These are phyloP conservation scores for Sanchytrium tribonematis DNA, from an alignment of 371 early-diverging fungal species.

Conservation along the genomic window DNA sequence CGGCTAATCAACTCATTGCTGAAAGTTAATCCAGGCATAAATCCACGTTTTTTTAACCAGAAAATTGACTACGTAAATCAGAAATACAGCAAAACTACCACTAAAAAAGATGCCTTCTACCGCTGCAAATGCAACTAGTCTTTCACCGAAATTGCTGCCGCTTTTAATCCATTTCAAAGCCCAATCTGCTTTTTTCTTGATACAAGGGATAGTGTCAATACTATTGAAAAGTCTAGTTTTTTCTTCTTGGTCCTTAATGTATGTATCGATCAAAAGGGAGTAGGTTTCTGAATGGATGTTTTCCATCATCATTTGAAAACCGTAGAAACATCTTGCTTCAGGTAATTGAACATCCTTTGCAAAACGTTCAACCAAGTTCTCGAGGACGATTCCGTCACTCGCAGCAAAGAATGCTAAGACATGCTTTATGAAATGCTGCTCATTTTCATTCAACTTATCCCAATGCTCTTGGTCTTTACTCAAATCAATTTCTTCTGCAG, in stretches of 20 bases:
- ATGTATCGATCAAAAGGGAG: conserved; percentile 90
- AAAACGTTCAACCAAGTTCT: conserved; percentile 90
- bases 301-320: conserved; percentile 99
- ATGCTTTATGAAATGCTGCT: conserved; percentile 83
- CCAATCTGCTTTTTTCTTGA: conserved; percentile 96
- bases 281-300: conserved; percentile 99
- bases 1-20: conserved; percentile 96
- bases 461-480: conserved; percentile 81
- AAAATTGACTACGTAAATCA: no score
- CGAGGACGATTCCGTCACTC: conserved; percentile 97
- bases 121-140: conserved; percentile 95
- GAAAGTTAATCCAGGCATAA: conserved; percentile 98
- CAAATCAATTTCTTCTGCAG: conserved; percentile 95
- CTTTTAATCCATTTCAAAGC: conserved; percentile 87
- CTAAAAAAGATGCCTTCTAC: conserved; percentile 99
- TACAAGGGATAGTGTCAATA: conserved; percentile 86
- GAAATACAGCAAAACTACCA: conserved; percentile 92
- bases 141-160: conserved; percentile 67
- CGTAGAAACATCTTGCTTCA: conserved; percentile 95
- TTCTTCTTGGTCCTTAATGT: conserved; percentile 69
- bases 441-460: conserved; percentile 71
- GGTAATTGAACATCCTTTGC: conserved; percentile 90
- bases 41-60: conserved; percentile 98
- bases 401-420: conserved; percentile 99
- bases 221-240: conserved; percentile 82